A percentile compares a stretch with the other conserved stretches of the same genome.
Evolutionary conservation across 495 filamentous ascomycete genomes (phyloP).

Genomic region (Glarea lozoyensis): DNA sequence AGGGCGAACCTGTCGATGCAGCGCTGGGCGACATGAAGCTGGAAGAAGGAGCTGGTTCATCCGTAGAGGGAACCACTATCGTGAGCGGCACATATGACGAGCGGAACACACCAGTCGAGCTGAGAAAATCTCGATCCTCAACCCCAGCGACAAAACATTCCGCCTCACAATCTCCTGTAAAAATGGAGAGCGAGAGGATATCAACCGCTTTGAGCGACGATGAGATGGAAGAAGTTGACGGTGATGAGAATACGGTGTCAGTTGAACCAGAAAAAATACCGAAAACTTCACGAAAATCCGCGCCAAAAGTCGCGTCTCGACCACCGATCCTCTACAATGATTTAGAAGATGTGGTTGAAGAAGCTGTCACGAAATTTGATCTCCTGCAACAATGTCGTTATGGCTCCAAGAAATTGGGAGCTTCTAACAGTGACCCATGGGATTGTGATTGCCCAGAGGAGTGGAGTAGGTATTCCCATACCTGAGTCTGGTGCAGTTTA

Average conservation of each 20-base stretch:
- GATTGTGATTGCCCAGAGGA: constrained; percentile 94
- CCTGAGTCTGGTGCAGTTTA: constrained; percentile 17
- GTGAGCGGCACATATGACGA: constrained; percentile 21
- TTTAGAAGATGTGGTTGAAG: constrained; percentile 62
- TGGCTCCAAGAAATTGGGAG: constrained; percentile 78
- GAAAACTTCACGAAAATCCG: constrained; percentile 66
- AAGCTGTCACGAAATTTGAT: constrained; percentile 69
- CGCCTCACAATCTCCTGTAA: constrained; percentile 32
- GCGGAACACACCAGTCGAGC: constrained; percentile 4
- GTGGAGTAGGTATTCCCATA: constrained; percentile 67
- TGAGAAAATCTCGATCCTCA: constrained; percentile 18
- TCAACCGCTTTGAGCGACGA: constrained; percentile 29
- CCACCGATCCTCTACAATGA: constrained; percentile 58
- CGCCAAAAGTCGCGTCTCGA: constrained; percentile 55
- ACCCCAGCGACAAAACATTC: constrained; percentile 20
- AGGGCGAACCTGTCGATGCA: constrained; percentile 29
- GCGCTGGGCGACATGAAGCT: constrained; percentile 34
- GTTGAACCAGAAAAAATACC: constrained; percentile 58
- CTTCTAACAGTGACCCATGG: constrained; percentile 80
- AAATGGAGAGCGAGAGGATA: constrained; percentile 23
- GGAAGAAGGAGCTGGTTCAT: constrained; percentile 19
- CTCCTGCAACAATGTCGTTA: constrained; percentile 78
- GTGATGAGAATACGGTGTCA: constrained; percentile 54
- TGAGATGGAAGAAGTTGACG: constrained; percentile 38
- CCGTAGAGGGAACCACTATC: constrained; percentile 10